These are phyloP conservation scores for Dictyostelium gargantuum DNA, from an alignment of 208 protist species.

Conservation along the genomic window DNA sequence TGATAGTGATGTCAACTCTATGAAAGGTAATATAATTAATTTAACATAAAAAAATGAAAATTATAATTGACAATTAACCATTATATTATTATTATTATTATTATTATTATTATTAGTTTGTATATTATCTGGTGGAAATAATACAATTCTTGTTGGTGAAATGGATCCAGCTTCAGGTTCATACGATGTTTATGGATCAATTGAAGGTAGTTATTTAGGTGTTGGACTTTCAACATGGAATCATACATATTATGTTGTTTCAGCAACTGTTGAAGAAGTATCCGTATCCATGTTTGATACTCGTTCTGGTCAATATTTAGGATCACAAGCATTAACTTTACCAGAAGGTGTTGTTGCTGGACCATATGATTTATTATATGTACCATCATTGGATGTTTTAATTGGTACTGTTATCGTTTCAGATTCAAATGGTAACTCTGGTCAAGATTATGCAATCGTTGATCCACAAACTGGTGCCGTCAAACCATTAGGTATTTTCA, in stretches of 20 bases:
- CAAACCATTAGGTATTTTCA: slow-evolving; percentile 23
- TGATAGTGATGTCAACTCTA: slow-evolving; percentile 53
- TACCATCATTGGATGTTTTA: slow-evolving; percentile 22
- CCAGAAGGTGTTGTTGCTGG: neutral
- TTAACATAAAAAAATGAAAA: too few relatives aligned
- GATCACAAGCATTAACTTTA: neutral
- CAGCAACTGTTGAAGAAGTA: neutral
- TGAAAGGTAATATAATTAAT: too few relatives aligned
- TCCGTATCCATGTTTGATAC: neutral
- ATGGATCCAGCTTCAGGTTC: slow-evolving; percentile 43
- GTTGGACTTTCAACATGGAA: slow-evolving; percentile 9
- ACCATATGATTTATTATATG: slow-evolving; percentile 24
- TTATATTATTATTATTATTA: too few relatives aligned
- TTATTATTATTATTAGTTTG: too few relatives aligned
- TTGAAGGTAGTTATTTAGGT: neutral
- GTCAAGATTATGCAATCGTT: slow-evolving; percentile 23
- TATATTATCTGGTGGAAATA: neutral
- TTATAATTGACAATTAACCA: too few relatives aligned
- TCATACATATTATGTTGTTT: slow-evolving; percentile 36
- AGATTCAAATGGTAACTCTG: neutral
- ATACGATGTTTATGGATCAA: slow-evolving; percentile 27
- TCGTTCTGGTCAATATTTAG: neutral
- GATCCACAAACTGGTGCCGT: neutral
- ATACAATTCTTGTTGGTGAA: slow-evolving; percentile 18
- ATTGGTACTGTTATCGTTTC: neutral